Evolutionary conservation across 306 rosid genomes (phyloP), one percentile per base, ranked within the genome.

Genomic region (Prunus armeniaca): DNA sequence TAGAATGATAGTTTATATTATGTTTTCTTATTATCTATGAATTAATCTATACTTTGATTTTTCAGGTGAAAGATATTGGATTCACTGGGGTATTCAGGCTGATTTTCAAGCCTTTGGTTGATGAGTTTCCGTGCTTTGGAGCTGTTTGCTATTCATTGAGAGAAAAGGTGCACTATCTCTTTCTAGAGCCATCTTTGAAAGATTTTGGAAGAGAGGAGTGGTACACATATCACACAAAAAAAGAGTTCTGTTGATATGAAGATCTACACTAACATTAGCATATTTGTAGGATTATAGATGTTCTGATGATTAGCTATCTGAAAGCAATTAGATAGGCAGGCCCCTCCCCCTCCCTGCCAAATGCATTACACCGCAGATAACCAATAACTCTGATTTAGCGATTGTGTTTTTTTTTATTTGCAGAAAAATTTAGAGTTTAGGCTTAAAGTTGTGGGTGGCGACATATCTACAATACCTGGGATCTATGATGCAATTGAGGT

Each of bases 91-190:
- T 96, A 79, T 95, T 95, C 83, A 88, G 99, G 88, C 73, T 96
- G 84, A 92, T 96, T 76, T 95, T 96, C 78, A 96, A 88, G 90
- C 99, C 99, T 18, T 80, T 92, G 60, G 97, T 96, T 58, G 83
- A 92, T 0, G 98, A 91, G 85, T 88, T 96, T 75, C 99, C 98
- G 6, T 93, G 99, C 58, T 96, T 96, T 84, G 99, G 99, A 79
- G 99, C 99, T 64, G 80, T 96, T 82, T 80, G 97, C 85, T 96
- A 87, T 87, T 96, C 99, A 77, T 76, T 96, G 78, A 86, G 91
- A 73, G 89, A 96, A 77, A 96, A 96, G 99, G 99, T 91, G 75
- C 17, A 67, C 17, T 38, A 46, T 82, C 66, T 82, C 3, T 73
- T 58, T 25, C 67, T 57, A 24, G 45, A 24, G 19, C 46, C 12